A percentile compares a stretch with the other conserved stretches of the same genome.
Conservation (phyloP, 495 filamentous ascomycete species). For the Talaromyces stipitatus region DNA sequence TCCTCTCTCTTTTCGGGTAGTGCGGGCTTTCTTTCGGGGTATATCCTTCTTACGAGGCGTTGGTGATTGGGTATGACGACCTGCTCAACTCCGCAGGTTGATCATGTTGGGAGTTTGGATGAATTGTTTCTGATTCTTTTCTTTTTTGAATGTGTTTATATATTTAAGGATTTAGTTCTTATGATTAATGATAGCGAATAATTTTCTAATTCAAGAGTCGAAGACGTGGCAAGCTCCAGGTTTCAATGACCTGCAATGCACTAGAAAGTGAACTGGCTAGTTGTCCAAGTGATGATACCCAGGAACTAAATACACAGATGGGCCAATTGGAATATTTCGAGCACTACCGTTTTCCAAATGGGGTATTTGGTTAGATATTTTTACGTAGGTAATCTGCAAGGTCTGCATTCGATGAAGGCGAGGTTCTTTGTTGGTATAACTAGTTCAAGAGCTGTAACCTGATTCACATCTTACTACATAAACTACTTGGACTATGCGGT, state of each 20-base stretch:
- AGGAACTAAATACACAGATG: background rate
- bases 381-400: too few relatives aligned
- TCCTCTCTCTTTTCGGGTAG: background rate
- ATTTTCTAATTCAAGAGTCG: too few relatives aligned
- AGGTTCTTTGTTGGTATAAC: too few relatives aligned
- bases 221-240: background rate
- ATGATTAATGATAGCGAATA: background rate
- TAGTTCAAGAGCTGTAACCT: too few relatives aligned
- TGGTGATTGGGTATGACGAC: background rate
- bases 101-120: background rate
- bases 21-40: too few relatives aligned
- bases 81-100: background rate
- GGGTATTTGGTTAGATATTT: background rate
- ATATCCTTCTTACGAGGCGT: background rate
- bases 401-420: too few relatives aligned
- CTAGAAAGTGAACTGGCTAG: background rate
- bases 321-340: background rate
- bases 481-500: too few relatives aligned
- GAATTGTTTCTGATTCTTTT: too few relatives aligned
- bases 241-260: background rate
- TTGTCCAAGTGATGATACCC: background rate
- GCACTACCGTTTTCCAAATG: background rate
- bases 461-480: too few relatives aligned
- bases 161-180: background rate
- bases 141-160: background rate